Evolutionary conservation across 345 rosid genomes (phyloP).

Genomic region (Eucalyptus curtisii): DNA sequence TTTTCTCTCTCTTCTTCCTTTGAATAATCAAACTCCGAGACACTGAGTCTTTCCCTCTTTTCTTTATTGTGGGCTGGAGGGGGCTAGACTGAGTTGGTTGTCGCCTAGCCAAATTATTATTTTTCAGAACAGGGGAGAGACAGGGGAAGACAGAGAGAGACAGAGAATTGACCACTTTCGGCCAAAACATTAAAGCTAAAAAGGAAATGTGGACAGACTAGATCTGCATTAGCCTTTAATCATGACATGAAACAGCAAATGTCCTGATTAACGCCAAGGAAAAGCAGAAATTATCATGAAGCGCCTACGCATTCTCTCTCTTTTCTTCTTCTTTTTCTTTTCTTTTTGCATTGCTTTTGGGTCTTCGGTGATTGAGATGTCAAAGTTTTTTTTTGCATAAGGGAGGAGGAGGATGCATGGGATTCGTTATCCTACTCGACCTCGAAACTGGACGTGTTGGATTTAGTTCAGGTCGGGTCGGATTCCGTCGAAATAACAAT

Average conservation of each 20-base stretch:
- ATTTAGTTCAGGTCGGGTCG: background rate
- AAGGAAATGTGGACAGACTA: background rate
- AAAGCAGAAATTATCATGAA: background rate
- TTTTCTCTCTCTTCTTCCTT: background rate
- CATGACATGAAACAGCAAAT: background rate
- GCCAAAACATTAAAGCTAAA: background rate
- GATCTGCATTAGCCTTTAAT: background rate
- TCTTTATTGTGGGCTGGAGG: background rate
- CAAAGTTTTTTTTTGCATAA: background rate
- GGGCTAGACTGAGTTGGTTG: background rate
- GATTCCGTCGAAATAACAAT: background rate
- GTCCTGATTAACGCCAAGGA: background rate
- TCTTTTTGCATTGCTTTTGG: background rate
- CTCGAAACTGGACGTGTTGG: background rate
- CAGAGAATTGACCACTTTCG: background rate
- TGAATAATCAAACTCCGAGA: background rate
- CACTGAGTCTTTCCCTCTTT: background rate
- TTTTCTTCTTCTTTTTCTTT: background rate
- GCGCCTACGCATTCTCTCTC: background rate
- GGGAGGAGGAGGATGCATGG: background rate
- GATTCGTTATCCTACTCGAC: background rate
- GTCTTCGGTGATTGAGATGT: background rate
- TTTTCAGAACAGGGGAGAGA: background rate
- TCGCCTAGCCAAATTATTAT: background rate
- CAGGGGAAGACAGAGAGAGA: background rate